phyloP scores from a whole-genome alignment of 2,329 filamentous ascomycete genomes.

The Macrophomina tecta region DNA sequence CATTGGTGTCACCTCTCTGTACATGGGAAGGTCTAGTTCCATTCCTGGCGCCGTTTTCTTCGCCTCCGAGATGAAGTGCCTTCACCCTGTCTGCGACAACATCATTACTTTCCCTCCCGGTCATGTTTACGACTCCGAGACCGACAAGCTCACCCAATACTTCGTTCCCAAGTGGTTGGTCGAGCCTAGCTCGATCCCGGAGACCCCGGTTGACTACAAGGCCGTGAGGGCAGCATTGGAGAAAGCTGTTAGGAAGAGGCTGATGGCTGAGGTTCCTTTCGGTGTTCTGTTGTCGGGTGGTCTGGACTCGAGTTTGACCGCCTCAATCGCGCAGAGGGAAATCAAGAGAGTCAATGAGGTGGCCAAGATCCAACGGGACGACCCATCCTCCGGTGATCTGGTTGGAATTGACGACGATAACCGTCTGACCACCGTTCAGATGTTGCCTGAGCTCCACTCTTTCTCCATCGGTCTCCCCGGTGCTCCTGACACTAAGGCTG shows the following conservation, averaged over 20 bases:
- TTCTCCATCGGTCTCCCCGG: conserved; percentile 97
- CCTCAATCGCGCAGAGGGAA: conserved; percentile 93
- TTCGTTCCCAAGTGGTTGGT: conserved; percentile 88
- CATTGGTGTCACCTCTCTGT: conserved; percentile 96
- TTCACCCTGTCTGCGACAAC: conserved; percentile 93
- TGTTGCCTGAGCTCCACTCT: conserved; percentile 93
- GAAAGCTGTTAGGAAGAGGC: conserved; percentile 88
- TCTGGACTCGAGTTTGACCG: conserved; percentile 92
- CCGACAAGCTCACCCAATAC: conserved; percentile 82
- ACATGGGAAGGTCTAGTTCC: conserved; percentile 85
- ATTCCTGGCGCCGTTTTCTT: conserved; percentile 90
- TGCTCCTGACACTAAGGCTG: conserved; percentile 90
- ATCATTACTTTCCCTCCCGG: conserved; percentile 94
- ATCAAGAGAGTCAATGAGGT: conserved; percentile 76
- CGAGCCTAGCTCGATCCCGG: conserved; percentile 79
- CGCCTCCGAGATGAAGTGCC: conserved; percentile 93
- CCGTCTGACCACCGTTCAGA: conserved; percentile 85
- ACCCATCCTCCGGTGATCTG: conserved; percentile 61
- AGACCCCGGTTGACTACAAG: conserved; percentile 82
- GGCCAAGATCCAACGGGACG: conserved; percentile 49
- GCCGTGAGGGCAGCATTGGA: conserved; percentile 81
- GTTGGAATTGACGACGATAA: conserved; percentile 95
- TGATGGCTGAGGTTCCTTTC: conserved; percentile 99
- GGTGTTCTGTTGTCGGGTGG: conserved; percentile 95
- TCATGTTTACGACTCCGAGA: conserved; percentile 94